A percentile compares a stretch with the other conserved stretches of the same genome.
Conservation (phyloP, 306 rosid genomes). For the Prosopis cineraria region DNA sequence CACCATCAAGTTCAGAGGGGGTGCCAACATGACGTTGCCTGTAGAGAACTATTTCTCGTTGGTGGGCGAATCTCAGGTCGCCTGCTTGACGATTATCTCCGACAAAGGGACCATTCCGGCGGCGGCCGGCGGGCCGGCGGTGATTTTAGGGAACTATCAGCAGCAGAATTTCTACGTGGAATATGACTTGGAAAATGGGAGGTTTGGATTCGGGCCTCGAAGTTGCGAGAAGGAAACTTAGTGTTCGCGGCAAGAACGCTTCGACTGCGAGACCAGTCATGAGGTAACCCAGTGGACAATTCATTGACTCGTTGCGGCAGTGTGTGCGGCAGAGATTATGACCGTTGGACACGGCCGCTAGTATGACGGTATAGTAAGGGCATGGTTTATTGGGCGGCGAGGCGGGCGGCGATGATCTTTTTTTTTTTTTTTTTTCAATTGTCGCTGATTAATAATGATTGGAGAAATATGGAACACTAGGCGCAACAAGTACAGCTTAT, state of each 20-base stretch:
- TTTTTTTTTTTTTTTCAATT: not conserved
- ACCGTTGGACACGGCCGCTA: slow-evolving; percentile 5
- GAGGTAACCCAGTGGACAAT: not conserved
- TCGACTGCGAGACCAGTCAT: not conserved
- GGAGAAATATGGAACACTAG: not conserved
- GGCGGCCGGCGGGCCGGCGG: slow-evolving; percentile 59
- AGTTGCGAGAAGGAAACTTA: slow-evolving; percentile 43
- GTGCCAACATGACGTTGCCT: slow-evolving; percentile 74
- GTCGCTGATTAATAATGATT: not conserved
- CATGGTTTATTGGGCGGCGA: not conserved
- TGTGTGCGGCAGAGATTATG: not conserved
- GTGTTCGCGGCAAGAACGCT: not conserved
- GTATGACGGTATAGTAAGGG: not conserved
- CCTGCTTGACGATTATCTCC: slow-evolving; percentile 65
- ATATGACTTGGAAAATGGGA: slow-evolving; percentile 68
- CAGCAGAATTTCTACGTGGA: slow-evolving; percentile 79
- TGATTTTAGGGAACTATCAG: slow-evolving; percentile 77
- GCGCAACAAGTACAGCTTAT: not conserved
- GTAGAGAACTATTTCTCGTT: slow-evolving; percentile 60
- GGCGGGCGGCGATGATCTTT: not conserved
- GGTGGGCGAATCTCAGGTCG: slow-evolving; percentile 39
- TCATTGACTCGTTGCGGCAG: not conserved
- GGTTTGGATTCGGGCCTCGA: slow-evolving; percentile 65
- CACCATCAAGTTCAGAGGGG: slow-evolving; percentile 74
- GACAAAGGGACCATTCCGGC: slow-evolving; percentile 34